phyloP scores from a whole-genome alignment of 331 rosid genomes.

The Stylosanthes scabra region DNA sequence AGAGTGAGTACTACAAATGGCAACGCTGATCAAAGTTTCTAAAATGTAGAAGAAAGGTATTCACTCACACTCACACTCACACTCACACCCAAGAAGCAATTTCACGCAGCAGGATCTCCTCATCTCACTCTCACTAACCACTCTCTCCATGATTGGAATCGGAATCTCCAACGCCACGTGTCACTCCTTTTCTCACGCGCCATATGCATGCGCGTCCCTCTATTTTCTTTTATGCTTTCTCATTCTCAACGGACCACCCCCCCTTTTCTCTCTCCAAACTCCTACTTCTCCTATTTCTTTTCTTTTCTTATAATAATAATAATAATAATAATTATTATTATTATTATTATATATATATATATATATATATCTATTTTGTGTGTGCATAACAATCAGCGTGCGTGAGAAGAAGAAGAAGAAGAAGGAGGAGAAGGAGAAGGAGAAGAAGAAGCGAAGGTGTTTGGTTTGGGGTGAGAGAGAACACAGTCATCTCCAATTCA shows the following conservation, averaged over 20 bases:
- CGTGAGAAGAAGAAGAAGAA: slow-evolving; percentile 15
- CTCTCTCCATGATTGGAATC: slow-evolving; percentile 45
- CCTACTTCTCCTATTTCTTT: not conserved
- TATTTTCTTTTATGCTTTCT: too few species aligned
- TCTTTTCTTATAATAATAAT: too few species aligned
- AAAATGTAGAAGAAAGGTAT: too few species aligned
- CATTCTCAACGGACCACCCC: not conserved
- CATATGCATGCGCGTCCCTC: slow-evolving; percentile 41
- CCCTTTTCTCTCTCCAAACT: slow-evolving; percentile 36
- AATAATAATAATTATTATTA: too few species aligned
- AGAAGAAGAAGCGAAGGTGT: slow-evolving; percentile 42
- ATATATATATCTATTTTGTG: not conserved
- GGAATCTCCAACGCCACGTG: slow-evolving; percentile 65
- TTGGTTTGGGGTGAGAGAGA: slow-evolving; percentile 40
- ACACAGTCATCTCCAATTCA: slow-evolving; percentile 54
- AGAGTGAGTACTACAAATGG: slow-evolving; percentile 20
- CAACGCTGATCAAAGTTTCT: not conserved
- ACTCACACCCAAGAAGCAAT: slow-evolving; percentile 3
- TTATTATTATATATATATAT: not conserved
- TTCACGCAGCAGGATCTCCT: slow-evolving; percentile 43
- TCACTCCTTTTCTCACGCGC: slow-evolving; percentile 27
- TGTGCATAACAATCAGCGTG: slow-evolving; percentile 10
- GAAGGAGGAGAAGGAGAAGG: slow-evolving; percentile 31
- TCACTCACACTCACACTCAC: not conserved
- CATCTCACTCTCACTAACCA: not conserved